Evolutionary conservation across 176 grass and related monocot species (phyloP), one percentile per base, ranked within the genome.

Genomic region (Carex parvula): DNA sequence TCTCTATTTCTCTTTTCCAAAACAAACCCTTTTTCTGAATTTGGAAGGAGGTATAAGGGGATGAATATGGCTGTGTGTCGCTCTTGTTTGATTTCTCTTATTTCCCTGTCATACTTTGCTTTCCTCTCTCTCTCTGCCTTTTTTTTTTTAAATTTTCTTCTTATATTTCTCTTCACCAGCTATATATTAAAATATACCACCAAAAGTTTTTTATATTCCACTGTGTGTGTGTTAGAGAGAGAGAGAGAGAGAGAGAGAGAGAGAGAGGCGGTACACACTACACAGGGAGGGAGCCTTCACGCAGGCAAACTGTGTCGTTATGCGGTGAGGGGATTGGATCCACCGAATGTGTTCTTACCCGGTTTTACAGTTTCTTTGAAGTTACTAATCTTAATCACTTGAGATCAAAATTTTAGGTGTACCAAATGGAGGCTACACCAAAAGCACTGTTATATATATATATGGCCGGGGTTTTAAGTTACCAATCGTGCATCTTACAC

Each of bases 41-140:
- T 82, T 65, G 54, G 77, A 85, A 79, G 88, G 75, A 77, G 71
- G 81, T 68, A 39, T 71, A 82, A 89, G 87, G 56, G 79, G 85
- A 84, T 83, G 91, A 79, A 88, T 78, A 92, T 67, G 88, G 89
- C 84, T 90, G 86, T 72, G 88, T 72, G 88, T 68, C 84, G 87
- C 78, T 90, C 87, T 88, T 97, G 87, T 89, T 86, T 91, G 81
- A 87, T 87, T 93, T 91, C 86, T 94, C 85, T 92, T 88, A 93
- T 88, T 88, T 94, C 89, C 90, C 88, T 93, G 84, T 94, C 95
- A 93, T 88, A 86, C 86, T 85, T 91, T 94, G 90, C 94, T 73
- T 80, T 91, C 24, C 41, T 81, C 22, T 81, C 60, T 82, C 62
- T 88, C 42, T 86, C 65, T 74, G 60, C 65, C 57, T 9, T 18